Base-by-base conservation (phyloP, 2,329 filamentous ascomycete genomes). In the Volutella citrinella region DNA sequence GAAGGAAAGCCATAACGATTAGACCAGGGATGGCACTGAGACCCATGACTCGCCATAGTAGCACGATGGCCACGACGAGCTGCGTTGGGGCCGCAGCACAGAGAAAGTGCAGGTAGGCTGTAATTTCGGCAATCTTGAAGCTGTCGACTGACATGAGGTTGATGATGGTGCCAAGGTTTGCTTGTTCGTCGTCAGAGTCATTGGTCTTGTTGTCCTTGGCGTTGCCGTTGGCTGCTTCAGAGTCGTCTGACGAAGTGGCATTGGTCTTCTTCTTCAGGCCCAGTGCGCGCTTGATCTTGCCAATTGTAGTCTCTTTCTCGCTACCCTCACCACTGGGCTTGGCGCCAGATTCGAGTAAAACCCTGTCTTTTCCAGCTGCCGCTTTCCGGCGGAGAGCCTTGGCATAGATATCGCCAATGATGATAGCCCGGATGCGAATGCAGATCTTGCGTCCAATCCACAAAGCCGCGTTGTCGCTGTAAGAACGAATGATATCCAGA, bases 111-210 rank as follows among this genome's bases (percentile, higher is more conserved):
- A 98, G 70, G 59, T 98, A 98, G 1, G 91, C 86, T 22, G 88
- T 93, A 39, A 95, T 83, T 58, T 98, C 93, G 43, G 87, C 86
- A 35, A 98, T 88, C 66, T 98, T 98, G 78, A 97, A 97, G 29
- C 91, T 96, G 68, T 98, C 94, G 24, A 98, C 94, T 10, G 93
- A 94, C 93, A 98, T 98, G 47, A 98, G 72, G 61, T 97, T 98
- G 69, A 98, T 98, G 54, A 98, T 96, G n/a, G 93, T 95, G 43
- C 94, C 93, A 31, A 94, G 75, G 42, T 93, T 96, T 23, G 89
- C 91, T 65, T 95, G 88, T 38, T 84, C 76, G 42, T 88, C 82
- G 13, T 66, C 49, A 16, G 42, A 45, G 10, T 46, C 55, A 3
- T 50, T 50, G 34, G 59, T 60, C 34, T 60, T 60, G 24, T 61